Conservation (phyloP, 2,329 filamentous ascomycete genomes). For the Hypoxylon sp. region DNA sequence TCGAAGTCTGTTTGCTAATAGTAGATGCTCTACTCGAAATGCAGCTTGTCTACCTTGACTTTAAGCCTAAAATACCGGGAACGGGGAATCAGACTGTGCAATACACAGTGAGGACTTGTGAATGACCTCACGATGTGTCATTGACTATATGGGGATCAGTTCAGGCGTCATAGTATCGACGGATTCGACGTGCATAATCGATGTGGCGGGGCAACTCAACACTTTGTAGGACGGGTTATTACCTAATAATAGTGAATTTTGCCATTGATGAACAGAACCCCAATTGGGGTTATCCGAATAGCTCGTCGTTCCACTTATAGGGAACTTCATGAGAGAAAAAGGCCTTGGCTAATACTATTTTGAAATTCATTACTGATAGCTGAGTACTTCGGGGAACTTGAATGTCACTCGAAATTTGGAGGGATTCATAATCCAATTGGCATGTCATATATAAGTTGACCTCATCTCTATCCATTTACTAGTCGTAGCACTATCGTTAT, state of each 20-base stretch:
- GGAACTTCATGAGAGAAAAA: too few relatives aligned
- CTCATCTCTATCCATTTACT: slow-evolving; percentile 5
- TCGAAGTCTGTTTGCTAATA: slow-evolving; percentile 1
- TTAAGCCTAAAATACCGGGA: slow-evolving; percentile 62
- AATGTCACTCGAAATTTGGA: too few relatives aligned
- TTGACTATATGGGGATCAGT: background rate
- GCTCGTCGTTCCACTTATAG: too few relatives aligned
- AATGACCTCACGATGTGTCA: slow-evolving; percentile 26
- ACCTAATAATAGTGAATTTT: too few relatives aligned
- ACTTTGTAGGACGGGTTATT: background rate
- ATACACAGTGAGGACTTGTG: slow-evolving; percentile 59
- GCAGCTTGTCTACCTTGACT: slow-evolving; percentile 62
- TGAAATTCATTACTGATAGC: too few relatives aligned
- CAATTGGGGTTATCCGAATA: too few relatives aligned
- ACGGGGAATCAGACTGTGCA: slow-evolving; percentile 62
- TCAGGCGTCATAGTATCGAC: background rate
- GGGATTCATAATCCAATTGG: background rate
- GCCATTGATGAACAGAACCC: too few relatives aligned
- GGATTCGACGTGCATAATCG: background rate
- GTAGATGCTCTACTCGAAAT: background rate
- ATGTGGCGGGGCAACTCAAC: background rate
- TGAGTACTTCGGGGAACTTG: too few relatives aligned
- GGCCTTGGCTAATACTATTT: too few relatives aligned
- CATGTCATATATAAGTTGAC: background rate
- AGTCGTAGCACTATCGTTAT: slow-evolving; percentile 32